These are phyloP conservation scores for Boletus pseudopeckii DNA, from an alignment of 768 basidiomycete species.

Conservation along the genomic window DNA sequence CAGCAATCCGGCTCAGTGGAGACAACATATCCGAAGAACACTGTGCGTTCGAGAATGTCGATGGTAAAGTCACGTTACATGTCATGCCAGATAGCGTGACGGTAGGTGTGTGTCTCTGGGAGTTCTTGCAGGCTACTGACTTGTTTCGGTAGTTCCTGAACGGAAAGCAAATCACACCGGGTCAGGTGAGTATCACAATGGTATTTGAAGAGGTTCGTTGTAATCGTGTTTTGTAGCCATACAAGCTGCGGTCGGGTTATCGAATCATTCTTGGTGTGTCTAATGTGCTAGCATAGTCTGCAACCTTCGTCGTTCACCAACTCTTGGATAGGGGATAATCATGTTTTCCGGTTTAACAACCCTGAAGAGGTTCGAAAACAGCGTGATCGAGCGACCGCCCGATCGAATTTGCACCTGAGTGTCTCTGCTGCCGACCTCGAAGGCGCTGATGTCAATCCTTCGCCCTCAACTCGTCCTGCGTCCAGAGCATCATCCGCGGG, in stretches of 20 bases:
- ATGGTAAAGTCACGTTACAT: constrained; percentile 81
- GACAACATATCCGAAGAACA: constrained; percentile 90
- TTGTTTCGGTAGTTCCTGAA: constrained; percentile 71
- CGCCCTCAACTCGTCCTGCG: constrained; percentile 66
- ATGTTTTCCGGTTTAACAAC: constrained; percentile 97
- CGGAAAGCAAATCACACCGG: constrained; percentile 79
- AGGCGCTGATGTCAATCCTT: constrained; percentile 35
- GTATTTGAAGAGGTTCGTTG: constrained; percentile 2
- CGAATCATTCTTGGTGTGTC: constrained; percentile 88
- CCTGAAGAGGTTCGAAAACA: constrained; percentile 92
- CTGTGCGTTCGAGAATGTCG: constrained; percentile 83
- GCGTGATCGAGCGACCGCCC: constrained; percentile 75
- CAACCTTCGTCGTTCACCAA: constrained; percentile 1
- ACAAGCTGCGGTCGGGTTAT: constrained; percentile 90
- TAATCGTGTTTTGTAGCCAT: constrained; percentile 41
- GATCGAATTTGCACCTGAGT: constrained; percentile 65
- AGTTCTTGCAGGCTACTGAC: constrained; percentile 12
- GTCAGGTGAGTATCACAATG: constrained; percentile 51
- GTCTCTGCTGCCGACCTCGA: constrained; percentile 67
- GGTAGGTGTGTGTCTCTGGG: constrained; percentile 42
- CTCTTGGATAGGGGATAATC: constrained; percentile 72
- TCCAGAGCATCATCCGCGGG: constrained; percentile 70
- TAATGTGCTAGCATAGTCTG: not conserved
- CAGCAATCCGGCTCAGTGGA: constrained; percentile 90
- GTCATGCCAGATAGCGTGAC: constrained; percentile 80